Evolutionary conservation across 441 rosid genomes (phyloP), one percentile per base, ranked within the genome.

Genomic region (Arabidopsis hybrid): DNA sequence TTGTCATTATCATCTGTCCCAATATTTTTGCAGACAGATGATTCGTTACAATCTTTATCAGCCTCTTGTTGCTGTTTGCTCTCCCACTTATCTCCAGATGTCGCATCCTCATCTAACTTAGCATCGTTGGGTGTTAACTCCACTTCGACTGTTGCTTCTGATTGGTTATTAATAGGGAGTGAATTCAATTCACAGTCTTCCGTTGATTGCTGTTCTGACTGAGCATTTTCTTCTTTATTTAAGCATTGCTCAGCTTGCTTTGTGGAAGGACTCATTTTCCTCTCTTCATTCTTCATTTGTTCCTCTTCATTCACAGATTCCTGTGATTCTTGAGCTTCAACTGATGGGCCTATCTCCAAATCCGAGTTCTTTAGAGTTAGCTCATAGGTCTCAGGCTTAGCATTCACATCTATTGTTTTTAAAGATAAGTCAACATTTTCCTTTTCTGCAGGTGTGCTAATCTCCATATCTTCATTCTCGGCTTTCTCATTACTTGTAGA

Each of bases 111-210:
- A 13, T 57, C 40, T 67, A 18, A 52, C 58, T 72, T 72, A 32
- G 36, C 50, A 55, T 38, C 65, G 16, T 72, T 6, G 11, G 49
- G 50, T 40, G 11, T 13, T 35, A 56, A 56, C 13, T 46, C 77
- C 47, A 45, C 26, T 63, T 32, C 14, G 6, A 46, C n/a, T n/a
- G 14, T 14, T 31, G 65, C 67, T 50, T 50, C 56, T 8, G 55
- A 13, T 40, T 74, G 72, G 38, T 70, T 47, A 29, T 60, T 45
- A 3, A 3, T 4, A 35, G 64, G 69, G 49, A 68, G 42, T 75
- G 69, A 75, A 47, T 45, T 78, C 63, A 75, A 45, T 18, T 65
- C 80, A 60, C 57, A 57, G 17, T 76, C 67, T 69, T 70, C 84
- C 75, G 76, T 71, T 52, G 16, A n/a, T 64, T 64, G 17, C 32